Evolutionary conservation across 805 yeast genomes (phyloP).

Genomic region (Priceomyces castillae): DNA sequence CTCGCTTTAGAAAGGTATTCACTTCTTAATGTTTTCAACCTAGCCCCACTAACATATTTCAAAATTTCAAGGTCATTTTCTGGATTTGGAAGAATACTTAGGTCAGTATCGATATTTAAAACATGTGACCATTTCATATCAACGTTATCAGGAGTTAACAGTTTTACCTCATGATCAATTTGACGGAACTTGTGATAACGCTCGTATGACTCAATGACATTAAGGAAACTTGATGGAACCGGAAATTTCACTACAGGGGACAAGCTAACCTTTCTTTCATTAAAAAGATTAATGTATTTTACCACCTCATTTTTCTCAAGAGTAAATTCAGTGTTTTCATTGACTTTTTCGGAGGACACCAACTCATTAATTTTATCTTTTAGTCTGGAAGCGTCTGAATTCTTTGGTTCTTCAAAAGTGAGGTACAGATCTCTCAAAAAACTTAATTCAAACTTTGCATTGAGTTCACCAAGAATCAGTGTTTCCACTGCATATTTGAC

Average conservation of each 20-base stretch:
- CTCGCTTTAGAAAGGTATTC: slow-evolving; percentile 48
- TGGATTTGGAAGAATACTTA: slow-evolving; percentile 36
- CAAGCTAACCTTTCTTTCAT: slow-evolving; percentile 62
- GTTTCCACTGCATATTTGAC: slow-evolving; percentile 80
- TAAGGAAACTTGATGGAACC: slow-evolving; percentile 59
- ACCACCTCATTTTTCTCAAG: slow-evolving; percentile 32
- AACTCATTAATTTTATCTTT: slow-evolving; percentile 13
- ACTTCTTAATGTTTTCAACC: slow-evolving; percentile 46
- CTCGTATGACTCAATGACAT: slow-evolving; percentile 53
- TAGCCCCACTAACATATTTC: slow-evolving; percentile 32
- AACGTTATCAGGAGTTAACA: slow-evolving; percentile 18
- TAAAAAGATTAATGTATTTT: slow-evolving; percentile 37
- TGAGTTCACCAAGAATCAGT: slow-evolving; percentile 73
- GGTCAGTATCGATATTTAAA: slow-evolving; percentile 23
- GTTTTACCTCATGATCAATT: slow-evolving; percentile 20
- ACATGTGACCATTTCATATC: slow-evolving; percentile 27
- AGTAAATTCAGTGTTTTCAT: slow-evolving; percentile 10
- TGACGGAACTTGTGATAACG: slow-evolving; percentile 23
- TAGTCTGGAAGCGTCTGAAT: neutral
- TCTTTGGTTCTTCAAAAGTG: neutral
- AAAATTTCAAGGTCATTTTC: slow-evolving; percentile 36
- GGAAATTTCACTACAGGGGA: slow-evolving; percentile 83
- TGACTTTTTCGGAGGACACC: slow-evolving; percentile 9
- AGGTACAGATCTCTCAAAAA: slow-evolving; percentile 22
- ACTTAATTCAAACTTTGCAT: slow-evolving; percentile 67